Evolutionary conservation across 768 basidiomycete genomes (phyloP).

Genomic region (Trametes meyenii): DNA sequence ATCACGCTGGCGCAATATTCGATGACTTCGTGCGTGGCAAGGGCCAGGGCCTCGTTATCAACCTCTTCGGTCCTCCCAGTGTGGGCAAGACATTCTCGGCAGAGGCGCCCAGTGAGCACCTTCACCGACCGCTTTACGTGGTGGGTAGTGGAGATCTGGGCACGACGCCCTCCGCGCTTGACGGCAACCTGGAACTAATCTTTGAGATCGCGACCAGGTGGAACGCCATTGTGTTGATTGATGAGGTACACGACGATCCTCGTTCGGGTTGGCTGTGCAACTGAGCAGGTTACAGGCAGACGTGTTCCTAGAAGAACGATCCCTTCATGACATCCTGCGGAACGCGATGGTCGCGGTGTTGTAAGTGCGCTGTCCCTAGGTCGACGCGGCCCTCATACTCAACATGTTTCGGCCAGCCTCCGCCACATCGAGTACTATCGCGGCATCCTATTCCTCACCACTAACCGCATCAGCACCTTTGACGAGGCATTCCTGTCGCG

Average conservation of each 20-base stretch:
- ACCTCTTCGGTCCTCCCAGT: slow-evolving; percentile 34
- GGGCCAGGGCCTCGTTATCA: slow-evolving; percentile 38
- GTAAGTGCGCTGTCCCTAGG: neutral
- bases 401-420: slow-evolving; percentile 10
- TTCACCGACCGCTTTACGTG: slow-evolving; percentile 28
- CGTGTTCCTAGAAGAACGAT: slow-evolving; percentile 71
- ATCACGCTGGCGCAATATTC: slow-evolving; percentile 27
- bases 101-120: slow-evolving; percentile 29
- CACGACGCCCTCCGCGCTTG: slow-evolving; percentile 32
- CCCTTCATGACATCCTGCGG: slow-evolving; percentile 59
- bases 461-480: slow-evolving; percentile 50
- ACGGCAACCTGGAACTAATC: slow-evolving; percentile 26
- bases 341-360: slow-evolving; percentile 74
- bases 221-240: slow-evolving; percentile 38
- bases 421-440: slow-evolving; percentile 23
- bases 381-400: no score
- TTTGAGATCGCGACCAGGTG: slow-evolving; percentile 32
- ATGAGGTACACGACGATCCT: slow-evolving; percentile 24
- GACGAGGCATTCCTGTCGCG: slow-evolving; percentile 72
- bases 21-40: slow-evolving; percentile 39
- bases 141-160: slow-evolving; percentile 39
- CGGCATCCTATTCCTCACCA: slow-evolving; percentile 36
- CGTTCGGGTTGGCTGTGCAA: no score
- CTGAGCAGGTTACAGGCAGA: slow-evolving; percentile 44
- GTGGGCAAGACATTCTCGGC: slow-evolving; percentile 34